Conservation (phyloP, 345 rosid genomes). For the Litchi chinensis region DNA sequence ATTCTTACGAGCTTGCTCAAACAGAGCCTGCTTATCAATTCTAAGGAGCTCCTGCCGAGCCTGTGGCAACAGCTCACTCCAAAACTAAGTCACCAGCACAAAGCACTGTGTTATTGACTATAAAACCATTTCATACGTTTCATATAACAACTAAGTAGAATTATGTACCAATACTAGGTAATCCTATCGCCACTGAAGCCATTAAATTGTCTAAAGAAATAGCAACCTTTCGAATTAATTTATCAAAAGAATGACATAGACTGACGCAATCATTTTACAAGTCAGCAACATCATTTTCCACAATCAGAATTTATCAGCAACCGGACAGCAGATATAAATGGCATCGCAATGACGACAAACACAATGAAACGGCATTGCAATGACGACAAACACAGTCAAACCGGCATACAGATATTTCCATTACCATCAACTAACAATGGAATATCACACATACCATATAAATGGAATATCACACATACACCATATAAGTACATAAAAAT, state of each 20-base stretch:
- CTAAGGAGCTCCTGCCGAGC: constrained; percentile 71
- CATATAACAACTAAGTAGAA: neutral
- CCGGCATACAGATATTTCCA: neutral
- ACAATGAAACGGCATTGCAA: neutral
- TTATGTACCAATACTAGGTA: neutral
- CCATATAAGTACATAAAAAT: neutral
- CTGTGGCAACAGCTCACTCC: constrained; percentile 71
- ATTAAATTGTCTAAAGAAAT: neutral
- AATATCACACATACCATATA: neutral
- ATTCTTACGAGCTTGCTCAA: constrained; percentile 96
- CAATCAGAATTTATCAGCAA: constrained; percentile 8
- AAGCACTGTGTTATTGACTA: constrained; percentile 19
- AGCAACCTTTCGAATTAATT: neutral
- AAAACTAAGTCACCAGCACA: constrained; percentile 55
- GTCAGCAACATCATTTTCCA: neutral
- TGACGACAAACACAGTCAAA: neutral
- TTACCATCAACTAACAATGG: constrained; percentile 8
- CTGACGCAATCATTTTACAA: neutral
- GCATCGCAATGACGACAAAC: constrained; percentile 6
- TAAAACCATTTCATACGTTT: neutral
- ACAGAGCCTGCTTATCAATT: constrained; percentile 82
- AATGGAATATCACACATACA: neutral
- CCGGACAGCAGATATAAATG: constrained; percentile 3
- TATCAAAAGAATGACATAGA: neutral
- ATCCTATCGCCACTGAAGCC: neutral